Conservation (phyloP, 2,329 filamentous ascomycete species). For the Trichoderma lentiforme region DNA sequence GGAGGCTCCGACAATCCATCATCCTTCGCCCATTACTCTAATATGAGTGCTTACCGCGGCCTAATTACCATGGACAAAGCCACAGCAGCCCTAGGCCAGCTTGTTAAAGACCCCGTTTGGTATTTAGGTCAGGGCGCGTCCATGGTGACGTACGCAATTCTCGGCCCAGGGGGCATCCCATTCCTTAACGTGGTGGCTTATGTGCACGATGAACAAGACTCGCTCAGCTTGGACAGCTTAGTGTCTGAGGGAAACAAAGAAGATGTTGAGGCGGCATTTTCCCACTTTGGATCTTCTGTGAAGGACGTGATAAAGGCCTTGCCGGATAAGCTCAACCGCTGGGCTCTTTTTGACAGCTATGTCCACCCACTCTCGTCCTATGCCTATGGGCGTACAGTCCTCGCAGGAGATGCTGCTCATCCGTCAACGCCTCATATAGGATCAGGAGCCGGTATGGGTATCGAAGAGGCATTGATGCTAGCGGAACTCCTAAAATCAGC, state of each 20-base stretch:
- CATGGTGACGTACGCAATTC: slow-evolving; percentile 6
- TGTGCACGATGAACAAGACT: slow-evolving; percentile 9
- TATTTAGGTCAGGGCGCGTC: slow-evolving; percentile 5
- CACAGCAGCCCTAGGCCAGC: neutral
- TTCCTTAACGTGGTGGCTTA: neutral
- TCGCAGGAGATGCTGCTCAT: slow-evolving; percentile 28
- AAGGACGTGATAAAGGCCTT: neutral
- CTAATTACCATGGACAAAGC: neutral
- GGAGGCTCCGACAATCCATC: neutral
- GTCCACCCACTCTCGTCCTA: neutral
- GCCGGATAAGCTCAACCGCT: slow-evolving; percentile 12
- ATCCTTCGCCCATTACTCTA: slow-evolving; percentile 5
- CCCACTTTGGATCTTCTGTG: neutral
- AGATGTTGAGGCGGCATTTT: neutral
- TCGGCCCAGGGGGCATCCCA: neutral
- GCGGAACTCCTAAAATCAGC: neutral
- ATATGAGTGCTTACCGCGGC: neutral
- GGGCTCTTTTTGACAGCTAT: slow-evolving; percentile 21
- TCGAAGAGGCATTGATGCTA: neutral
- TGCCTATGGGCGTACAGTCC: neutral
- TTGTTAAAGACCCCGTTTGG: neutral
- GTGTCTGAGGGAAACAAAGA: neutral
- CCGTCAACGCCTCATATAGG: slow-evolving; percentile 27
- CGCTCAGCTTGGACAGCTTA: neutral
- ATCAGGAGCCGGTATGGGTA: neutral